phyloP scores from a whole-genome alignment of 768 basidiomycete species.

The Russula dissimulans region DNA sequence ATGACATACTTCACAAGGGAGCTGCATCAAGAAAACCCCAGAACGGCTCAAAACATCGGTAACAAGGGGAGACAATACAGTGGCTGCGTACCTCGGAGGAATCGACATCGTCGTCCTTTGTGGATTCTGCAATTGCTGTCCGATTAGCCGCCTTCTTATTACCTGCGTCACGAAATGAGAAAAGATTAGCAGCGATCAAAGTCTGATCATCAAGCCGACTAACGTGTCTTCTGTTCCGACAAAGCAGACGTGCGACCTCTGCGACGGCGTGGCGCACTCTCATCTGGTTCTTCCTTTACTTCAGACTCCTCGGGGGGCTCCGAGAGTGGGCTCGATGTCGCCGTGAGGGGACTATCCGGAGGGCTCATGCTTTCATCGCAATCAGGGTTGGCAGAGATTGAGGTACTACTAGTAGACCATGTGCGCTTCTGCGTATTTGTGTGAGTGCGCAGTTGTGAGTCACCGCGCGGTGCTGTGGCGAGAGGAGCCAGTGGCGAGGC shows the following conservation, averaged over 20 bases:
- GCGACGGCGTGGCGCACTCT: constrained; percentile 35
- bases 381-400: constrained; percentile 23
- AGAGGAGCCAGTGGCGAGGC: constrained; percentile 44
- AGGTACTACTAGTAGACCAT: constrained; percentile 30
- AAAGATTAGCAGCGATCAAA: neutral
- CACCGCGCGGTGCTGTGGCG: constrained; percentile 19
- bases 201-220: constrained; percentile 5
- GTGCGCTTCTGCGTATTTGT: constrained; percentile 41
- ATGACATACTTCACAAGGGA: constrained; percentile 89
- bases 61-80: neutral
- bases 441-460: constrained; percentile 38
- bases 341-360: constrained; percentile 68
- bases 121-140: constrained; percentile 1
- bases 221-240: constrained; percentile 36
- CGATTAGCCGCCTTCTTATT: constrained; percentile 18
- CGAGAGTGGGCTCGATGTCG: constrained; percentile 67
- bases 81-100: constrained; percentile 9
- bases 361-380: constrained; percentile 32
- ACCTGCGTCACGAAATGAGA: neutral
- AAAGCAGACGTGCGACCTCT: constrained; percentile 44
- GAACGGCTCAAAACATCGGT: constrained; percentile 7
- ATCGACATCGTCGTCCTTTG: constrained; percentile 15
- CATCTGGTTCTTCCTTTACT: constrained; percentile 42
- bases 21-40: constrained; percentile 31
- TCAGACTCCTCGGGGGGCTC: constrained; percentile 76